phyloP scores from a whole-genome alignment of 2,329 filamentous ascomycete species.

The Fusarium continuum region DNA sequence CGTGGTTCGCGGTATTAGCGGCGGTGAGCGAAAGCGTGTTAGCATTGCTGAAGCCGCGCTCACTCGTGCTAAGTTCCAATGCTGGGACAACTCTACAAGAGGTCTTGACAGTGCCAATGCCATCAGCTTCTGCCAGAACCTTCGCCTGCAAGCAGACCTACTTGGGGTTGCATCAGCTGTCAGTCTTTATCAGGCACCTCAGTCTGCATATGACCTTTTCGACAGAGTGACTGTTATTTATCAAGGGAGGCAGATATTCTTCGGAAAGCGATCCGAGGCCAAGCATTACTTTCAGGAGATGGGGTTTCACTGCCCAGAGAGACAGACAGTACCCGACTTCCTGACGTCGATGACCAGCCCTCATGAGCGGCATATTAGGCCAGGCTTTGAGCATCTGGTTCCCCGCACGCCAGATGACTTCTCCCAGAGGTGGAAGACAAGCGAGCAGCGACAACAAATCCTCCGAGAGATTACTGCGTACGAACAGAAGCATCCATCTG shows the following conservation, averaged over 20 bases:
- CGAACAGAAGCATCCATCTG: slow-evolving; percentile 26
- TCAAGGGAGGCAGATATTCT: slow-evolving; percentile 73
- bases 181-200: slow-evolving; percentile 68
- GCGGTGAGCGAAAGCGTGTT: neutral
- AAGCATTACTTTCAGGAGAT: slow-evolving; percentile 67
- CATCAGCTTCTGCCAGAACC: neutral
- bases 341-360: slow-evolving; percentile 54
- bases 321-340: slow-evolving; percentile 37
- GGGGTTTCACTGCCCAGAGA: slow-evolving; percentile 34
- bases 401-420: slow-evolving; percentile 52
- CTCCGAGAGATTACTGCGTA: slow-evolving; percentile 44
- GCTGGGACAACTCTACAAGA: neutral
- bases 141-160: slow-evolving; percentile 26
- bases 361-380: slow-evolving; percentile 45
- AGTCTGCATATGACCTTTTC: slow-evolving; percentile 66
- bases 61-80: neutral
- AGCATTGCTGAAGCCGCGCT: neutral
- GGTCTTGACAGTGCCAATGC: neutral
- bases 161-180: slow-evolving; percentile 37
- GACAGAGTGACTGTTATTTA: slow-evolving; percentile 74
- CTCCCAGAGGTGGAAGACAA: slow-evolving; percentile 45
- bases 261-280: slow-evolving; percentile 64
- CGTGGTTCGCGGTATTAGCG: neutral
- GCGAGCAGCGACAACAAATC: slow-evolving; percentile 36
- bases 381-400: slow-evolving; percentile 46